Conservation (phyloP, 495 filamentous ascomycete genomes). For the Parathielavia hyrcaniae region DNA sequence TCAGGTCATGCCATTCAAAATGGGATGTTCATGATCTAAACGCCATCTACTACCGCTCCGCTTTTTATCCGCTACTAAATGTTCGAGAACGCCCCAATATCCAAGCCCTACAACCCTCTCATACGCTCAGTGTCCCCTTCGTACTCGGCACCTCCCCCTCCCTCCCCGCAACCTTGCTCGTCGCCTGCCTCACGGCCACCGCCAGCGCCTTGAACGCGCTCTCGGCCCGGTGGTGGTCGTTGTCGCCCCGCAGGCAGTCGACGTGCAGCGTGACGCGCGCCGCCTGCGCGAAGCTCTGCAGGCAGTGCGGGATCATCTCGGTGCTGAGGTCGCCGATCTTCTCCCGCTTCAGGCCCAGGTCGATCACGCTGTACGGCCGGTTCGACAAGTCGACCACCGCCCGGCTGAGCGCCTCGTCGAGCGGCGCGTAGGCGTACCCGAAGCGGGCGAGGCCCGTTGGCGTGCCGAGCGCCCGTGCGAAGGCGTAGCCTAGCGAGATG, state of each 20-base stretch:
- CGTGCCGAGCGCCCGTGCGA: slow-evolving; percentile 66
- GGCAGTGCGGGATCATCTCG: slow-evolving; percentile 95
- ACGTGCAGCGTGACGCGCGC: slow-evolving; percentile 92
- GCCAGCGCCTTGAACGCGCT: slow-evolving; percentile 96
- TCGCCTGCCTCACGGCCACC: slow-evolving; percentile 72
- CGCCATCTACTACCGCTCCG: no score
- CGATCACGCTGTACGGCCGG: slow-evolving; percentile 75
- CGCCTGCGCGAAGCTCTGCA: slow-evolving; percentile 87
- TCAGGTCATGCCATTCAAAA: no score
- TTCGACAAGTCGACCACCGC: slow-evolving; percentile 93
- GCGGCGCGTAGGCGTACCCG: slow-evolving; percentile 81
- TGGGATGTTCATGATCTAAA: no score
- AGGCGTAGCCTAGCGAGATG: slow-evolving; percentile 80
- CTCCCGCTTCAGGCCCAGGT: slow-evolving; percentile 76
- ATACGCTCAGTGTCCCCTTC: slow-evolving; percentile 69
- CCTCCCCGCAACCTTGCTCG: slow-evolving; percentile 61
- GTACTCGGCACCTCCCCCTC: slow-evolving; percentile 92
- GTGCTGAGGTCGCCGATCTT: slow-evolving; percentile 87
- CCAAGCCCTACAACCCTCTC: not conserved
- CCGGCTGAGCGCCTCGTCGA: slow-evolving; percentile 90
- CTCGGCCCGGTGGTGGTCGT: slow-evolving; percentile 96
- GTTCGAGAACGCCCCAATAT: not conserved
- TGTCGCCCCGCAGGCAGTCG: slow-evolving; percentile 77
- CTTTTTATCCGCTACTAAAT: no score
- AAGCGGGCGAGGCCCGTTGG: slow-evolving; percentile 80